These are phyloP conservation scores for Sequoiadendron giganteum DNA, from an alignment of 75 land plant species.

Conservation along the genomic window DNA sequence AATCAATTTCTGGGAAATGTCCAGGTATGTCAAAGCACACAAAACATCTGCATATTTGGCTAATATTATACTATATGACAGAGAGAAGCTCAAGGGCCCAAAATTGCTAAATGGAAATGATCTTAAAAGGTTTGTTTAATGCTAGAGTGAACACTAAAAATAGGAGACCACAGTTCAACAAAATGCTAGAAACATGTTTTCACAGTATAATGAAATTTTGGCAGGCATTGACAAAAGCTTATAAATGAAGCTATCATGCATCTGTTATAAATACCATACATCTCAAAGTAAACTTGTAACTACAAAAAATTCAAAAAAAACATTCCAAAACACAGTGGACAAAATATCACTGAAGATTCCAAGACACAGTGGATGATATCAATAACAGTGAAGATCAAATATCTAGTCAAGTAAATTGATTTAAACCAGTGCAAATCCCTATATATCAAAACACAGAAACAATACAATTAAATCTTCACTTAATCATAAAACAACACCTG, in stretches of 20 bases:
- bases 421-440: background rate
- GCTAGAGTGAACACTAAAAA: background rate
- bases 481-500: constrained; percentile 43
- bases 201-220: background rate
- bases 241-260: background rate
- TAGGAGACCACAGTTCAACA: background rate
- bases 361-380: too few species aligned
- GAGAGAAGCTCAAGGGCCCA: background rate
- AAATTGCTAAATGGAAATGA: background rate
- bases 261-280: background rate
- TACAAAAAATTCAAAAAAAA: background rate
- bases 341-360: background rate
- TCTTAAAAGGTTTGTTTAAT: background rate
- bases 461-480: background rate
- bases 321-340: background rate
- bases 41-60: background rate
- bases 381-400: background rate
- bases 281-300: background rate
- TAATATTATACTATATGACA: background rate
- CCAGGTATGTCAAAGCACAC: background rate
- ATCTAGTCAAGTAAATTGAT: background rate
- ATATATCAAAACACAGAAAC: background rate
- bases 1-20: background rate
- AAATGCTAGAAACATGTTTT: background rate
- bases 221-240: background rate